These are phyloP conservation scores for Diaporthe australafricana DNA, from an alignment of 2,329 filamentous ascomycete genomes.

Conservation along the genomic window DNA sequence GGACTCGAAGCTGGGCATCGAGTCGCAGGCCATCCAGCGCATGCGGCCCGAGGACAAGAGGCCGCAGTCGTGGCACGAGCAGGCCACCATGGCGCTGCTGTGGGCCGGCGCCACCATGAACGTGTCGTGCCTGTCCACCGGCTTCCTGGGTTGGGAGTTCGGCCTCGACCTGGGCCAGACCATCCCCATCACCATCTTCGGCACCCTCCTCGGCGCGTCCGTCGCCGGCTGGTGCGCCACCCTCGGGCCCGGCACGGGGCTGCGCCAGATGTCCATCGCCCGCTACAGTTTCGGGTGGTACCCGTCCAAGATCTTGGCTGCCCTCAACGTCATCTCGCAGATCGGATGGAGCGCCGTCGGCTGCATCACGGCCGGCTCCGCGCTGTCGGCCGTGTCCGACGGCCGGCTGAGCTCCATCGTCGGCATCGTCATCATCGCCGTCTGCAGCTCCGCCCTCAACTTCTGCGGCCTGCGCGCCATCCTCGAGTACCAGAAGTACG, in stretches of 20 bases:
- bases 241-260: constrained; percentile 59
- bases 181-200: constrained; percentile 59
- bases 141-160: constrained; percentile 61
- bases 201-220: constrained; percentile 55
- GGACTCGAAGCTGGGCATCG: constrained; percentile 60
- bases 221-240: constrained; percentile 61
- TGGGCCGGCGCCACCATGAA: constrained; percentile 65
- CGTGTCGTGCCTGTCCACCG: constrained; percentile 61
- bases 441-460: constrained; percentile 61
- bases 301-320: constrained; percentile 60
- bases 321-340: constrained; percentile 61
- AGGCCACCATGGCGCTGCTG: constrained; percentile 61
- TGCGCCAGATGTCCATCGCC: constrained; percentile 62
- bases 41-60: constrained; percentile 56
- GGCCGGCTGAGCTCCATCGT: constrained; percentile 57
- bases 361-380: constrained; percentile 62
- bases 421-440: constrained; percentile 64
- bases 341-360: constrained; percentile 63
- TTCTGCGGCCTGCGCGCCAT: constrained; percentile 62
- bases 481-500: constrained; percentile 61
- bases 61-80: constrained; percentile 51
- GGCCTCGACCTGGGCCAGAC: constrained; percentile 57
- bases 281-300: constrained; percentile 63
- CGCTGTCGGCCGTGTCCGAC: constrained; percentile 56
- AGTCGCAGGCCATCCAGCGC: constrained; percentile 58